These are phyloP conservation scores for Stagonosporopsis chrysanthemi DNA, from an alignment of 2,329 filamentous ascomycete genomes.

Conservation along the genomic window DNA sequence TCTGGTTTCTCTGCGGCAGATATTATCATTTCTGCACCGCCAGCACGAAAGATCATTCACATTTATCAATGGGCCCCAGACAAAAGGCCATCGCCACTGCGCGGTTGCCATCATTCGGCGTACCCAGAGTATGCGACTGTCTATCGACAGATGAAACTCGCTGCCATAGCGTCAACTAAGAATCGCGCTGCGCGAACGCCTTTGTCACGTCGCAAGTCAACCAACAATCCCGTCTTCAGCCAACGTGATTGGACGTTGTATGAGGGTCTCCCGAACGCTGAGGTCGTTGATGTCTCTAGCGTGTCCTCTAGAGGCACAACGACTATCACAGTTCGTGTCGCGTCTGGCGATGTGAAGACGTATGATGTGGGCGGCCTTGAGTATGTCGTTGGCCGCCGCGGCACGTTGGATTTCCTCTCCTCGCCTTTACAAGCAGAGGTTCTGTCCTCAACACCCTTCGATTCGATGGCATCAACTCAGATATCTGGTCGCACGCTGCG, in stretches of 20 bases:
- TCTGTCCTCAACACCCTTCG: slow-evolving; percentile 36
- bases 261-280: slow-evolving; percentile 63
- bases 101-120: slow-evolving; percentile 65
- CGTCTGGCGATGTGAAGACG: slow-evolving; percentile 54
- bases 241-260: slow-evolving; percentile 62
- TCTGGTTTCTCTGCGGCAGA: slow-evolving; percentile 70
- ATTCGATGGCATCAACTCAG: slow-evolving; percentile 23
- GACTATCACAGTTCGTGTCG: slow-evolving; percentile 54
- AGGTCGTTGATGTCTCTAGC: slow-evolving; percentile 52
- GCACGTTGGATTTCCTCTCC: slow-evolving; percentile 61
- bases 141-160: slow-evolving; percentile 67
- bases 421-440: slow-evolving; percentile 57
- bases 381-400: slow-evolving; percentile 65
- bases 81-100: slow-evolving; percentile 62
- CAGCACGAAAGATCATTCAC: slow-evolving; percentile 63
- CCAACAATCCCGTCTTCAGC: slow-evolving; percentile 53
- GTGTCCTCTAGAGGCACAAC: slow-evolving; percentile 19
- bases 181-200: slow-evolving; percentile 31
- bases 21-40: slow-evolving; percentile 63
- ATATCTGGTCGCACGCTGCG: slow-evolving; percentile 64
- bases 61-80: slow-evolving; percentile 67
- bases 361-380: slow-evolving; percentile 59
- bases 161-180: slow-evolving; percentile 42
- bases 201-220: slow-evolving; percentile 45
- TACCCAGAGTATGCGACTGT: slow-evolving; percentile 69